Conservation (phyloP, 1,284 basidiomycete species). For the Jaminaea rosea region DNA sequence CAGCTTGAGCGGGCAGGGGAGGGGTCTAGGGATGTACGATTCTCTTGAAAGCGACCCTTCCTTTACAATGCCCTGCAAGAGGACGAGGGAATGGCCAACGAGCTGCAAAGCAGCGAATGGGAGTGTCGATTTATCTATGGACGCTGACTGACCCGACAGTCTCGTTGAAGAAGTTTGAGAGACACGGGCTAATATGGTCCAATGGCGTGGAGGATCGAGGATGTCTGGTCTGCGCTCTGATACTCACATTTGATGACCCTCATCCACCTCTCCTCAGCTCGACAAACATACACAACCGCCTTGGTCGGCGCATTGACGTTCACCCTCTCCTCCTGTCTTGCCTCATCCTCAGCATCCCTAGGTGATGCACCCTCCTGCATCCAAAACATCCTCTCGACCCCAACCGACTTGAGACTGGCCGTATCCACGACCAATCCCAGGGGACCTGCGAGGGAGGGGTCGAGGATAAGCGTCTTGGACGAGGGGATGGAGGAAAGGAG, state of each 20-base stretch:
- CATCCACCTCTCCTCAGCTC: slow-evolving; percentile 74
- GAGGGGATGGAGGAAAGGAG: slow-evolving; percentile 31
- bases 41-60: too few species aligned
- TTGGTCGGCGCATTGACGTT: slow-evolving; percentile 62
- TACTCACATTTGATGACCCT: slow-evolving; percentile 76
- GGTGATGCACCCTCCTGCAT: slow-evolving; percentile 58
- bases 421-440: slow-evolving; percentile 88
- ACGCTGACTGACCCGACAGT: slow-evolving; percentile 34
- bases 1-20: too few species aligned
- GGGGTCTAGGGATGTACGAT: too few species aligned
- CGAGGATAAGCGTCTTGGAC: slow-evolving; percentile 85
- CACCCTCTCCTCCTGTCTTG: slow-evolving; percentile 5
- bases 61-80: neutral
- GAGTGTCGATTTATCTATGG: slow-evolving; percentile 24
- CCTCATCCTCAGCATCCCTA: neutral
- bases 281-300: slow-evolving; percentile 86
- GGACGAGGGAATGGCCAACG: neutral
- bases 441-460: slow-evolving; percentile 77
- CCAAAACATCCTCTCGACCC: slow-evolving; percentile 99
- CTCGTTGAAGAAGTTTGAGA: neutral
- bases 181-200: slow-evolving; percentile 11
- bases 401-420: slow-evolving; percentile 86
- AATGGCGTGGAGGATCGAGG: neutral
- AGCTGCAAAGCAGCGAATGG: neutral
- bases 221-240: neutral